Conservation (phyloP, 2,329 filamentous ascomycete species). For the Verticillium longisporum region DNA sequence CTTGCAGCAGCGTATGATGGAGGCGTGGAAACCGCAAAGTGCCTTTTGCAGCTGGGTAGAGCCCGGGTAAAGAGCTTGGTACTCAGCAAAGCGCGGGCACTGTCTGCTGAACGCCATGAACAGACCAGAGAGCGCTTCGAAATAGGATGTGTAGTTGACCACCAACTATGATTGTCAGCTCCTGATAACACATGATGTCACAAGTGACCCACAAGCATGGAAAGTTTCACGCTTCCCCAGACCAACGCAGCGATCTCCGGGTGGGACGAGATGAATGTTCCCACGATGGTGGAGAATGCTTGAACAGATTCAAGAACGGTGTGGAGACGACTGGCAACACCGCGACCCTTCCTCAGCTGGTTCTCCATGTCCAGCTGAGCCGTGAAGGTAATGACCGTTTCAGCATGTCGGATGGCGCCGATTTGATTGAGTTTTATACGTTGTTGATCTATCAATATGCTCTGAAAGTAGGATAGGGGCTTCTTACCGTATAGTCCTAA, state of each 20-base stretch:
- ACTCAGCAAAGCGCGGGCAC: slow-evolving; percentile 30
- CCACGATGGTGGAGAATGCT: slow-evolving; percentile 27
- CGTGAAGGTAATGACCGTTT: slow-evolving; percentile 24
- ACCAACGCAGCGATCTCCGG: slow-evolving; percentile 29
- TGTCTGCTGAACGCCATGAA: slow-evolving; percentile 26
- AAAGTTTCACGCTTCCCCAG: slow-evolving; percentile 35
- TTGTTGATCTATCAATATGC: no score
- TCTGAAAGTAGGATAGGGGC: no score
- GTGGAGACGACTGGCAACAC: slow-evolving; percentile 19
- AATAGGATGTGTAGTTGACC: slow-evolving; percentile 21
- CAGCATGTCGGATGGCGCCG: slow-evolving; percentile 15
- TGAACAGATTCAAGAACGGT: slow-evolving; percentile 26
- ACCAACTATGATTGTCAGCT: slow-evolving; percentile 12
- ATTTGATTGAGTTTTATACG: no score
- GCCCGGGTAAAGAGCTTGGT: slow-evolving; percentile 24
- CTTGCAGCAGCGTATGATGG: slow-evolving; percentile 26
- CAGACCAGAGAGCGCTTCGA: slow-evolving; percentile 26
- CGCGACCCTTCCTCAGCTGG: slow-evolving; percentile 13
- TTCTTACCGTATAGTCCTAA: no score
- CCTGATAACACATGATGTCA: no score
- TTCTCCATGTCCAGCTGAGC: slow-evolving; percentile 20
- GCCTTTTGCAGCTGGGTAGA: slow-evolving; percentile 24
- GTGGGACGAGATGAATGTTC: slow-evolving; percentile 28
- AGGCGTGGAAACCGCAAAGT: slow-evolving; percentile 25
- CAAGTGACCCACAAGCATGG: slow-evolving; percentile 22